Conservation (phyloP, 2,329 filamentous ascomycete species). For the Apiospora aurea region DNA sequence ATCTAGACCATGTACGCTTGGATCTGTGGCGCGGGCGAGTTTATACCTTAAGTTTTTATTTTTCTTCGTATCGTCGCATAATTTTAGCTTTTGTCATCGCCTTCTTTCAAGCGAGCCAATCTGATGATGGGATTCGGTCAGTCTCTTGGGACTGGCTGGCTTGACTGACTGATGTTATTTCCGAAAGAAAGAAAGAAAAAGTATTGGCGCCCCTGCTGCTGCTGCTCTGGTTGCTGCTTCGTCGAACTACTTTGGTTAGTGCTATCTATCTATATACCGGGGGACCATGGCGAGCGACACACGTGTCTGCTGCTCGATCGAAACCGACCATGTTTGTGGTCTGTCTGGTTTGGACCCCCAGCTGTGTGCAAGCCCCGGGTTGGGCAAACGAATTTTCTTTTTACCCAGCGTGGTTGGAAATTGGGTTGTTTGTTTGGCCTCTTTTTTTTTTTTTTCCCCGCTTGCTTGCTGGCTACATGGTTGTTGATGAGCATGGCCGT, state of each 20-base stretch:
- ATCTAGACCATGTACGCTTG: conserved; percentile 5
- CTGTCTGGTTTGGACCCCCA: not conserved
- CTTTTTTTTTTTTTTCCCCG: not conserved
- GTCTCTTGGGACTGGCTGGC: not conserved
- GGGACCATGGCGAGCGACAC: conserved; percentile 4
- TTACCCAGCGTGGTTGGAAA: not conserved
- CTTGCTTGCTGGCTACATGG: not conserved
- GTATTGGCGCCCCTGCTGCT: not conserved
- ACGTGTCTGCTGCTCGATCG: not conserved
- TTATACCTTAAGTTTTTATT: not conserved
- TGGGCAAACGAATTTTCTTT: not conserved
- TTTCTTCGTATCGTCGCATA: conserved; percentile 18
- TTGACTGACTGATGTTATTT: not conserved
- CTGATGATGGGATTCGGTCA: not conserved
- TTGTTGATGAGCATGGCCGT: not conserved
- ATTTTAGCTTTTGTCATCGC: conserved; percentile 6
- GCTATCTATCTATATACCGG: not conserved
- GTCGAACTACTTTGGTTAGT: not conserved
- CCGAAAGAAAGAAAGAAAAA: not conserved
- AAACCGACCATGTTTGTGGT: conserved; percentile 11
- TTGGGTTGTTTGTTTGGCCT: not conserved
- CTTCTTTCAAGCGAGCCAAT: not conserved
- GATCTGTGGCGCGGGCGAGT: conserved; percentile 3
- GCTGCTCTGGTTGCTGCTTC: too few relatives aligned
- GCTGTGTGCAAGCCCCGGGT: not conserved